Percentiles rank a stretch among this genome's conserved stretches.
Conservation (phyloP, 352 stramenopile genomes). For the Hyaloperonospora brassicae region DNA sequence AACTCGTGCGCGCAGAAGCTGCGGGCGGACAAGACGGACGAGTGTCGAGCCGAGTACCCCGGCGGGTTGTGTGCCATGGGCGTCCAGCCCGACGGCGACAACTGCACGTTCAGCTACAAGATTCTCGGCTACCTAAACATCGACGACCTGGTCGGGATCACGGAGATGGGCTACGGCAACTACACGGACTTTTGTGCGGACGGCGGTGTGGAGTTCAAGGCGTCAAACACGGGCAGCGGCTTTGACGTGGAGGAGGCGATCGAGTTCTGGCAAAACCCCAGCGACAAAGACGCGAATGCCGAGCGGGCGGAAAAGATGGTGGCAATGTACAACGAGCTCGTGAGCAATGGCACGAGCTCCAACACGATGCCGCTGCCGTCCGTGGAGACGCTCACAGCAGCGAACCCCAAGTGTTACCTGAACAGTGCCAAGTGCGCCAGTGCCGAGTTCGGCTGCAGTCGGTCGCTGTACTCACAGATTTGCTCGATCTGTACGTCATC, state of each 20-base stretch:
- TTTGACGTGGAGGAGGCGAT: constrained; percentile 35
- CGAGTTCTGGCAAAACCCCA: constrained; percentile 62
- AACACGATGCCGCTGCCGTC: constrained; percentile 48
- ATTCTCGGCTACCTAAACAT: constrained; percentile 52
- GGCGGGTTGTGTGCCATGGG: constrained; percentile 43
- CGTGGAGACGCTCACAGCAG: constrained; percentile 22
- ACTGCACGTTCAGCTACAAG: constrained; percentile 57
- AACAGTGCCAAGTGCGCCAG: constrained; percentile 46
- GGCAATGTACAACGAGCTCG: constrained; percentile 31
- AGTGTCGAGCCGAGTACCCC: constrained; percentile 29
- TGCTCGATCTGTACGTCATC: constrained; percentile 39
- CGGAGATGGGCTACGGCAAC: constrained; percentile 40
- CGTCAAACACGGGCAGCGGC: constrained; percentile 16
- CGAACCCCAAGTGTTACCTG: constrained; percentile 53
- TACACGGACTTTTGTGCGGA: constrained; percentile 58
- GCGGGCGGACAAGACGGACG: constrained; percentile 37
- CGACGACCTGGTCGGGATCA: constrained; percentile 70
- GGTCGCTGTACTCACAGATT: constrained; percentile 48
- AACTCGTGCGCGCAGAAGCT: constrained; percentile 46
- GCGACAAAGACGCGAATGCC: constrained; percentile 34
- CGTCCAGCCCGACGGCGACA: constrained; percentile 45
- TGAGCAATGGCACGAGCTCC: constrained; percentile 20
- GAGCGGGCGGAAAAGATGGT: constrained; percentile 40
- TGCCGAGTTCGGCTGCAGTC: constrained; percentile 42
- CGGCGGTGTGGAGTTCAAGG: constrained; percentile 45